Conservation (phyloP, 495 filamentous ascomycete genomes). For the Xanthoparmelia taractica region DNA sequence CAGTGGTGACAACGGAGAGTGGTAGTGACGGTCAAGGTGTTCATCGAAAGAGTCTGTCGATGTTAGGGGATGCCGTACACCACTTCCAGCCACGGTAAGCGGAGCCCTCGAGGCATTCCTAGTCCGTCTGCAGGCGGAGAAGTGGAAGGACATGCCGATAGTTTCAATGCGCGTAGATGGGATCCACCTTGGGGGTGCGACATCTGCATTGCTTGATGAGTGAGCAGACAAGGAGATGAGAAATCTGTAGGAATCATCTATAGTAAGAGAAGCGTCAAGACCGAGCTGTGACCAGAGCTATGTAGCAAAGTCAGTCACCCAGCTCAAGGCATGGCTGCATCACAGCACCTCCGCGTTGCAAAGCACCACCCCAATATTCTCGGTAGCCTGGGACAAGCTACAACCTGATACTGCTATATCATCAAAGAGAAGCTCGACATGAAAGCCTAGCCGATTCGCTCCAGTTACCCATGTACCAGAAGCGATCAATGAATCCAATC, state of each 20-base stretch:
- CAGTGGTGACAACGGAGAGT: not conserved
- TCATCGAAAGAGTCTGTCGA: not conserved
- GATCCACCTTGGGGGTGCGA: conserved; percentile 3
- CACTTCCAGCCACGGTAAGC: not conserved
- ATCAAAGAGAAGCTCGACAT: conserved; percentile 11
- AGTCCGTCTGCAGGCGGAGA: conserved; percentile 14
- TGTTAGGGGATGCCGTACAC: not conserved
- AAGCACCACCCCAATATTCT: conserved; percentile 12
- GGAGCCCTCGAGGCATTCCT: not conserved
- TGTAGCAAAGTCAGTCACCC: conserved; percentile 4
- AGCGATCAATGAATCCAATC: conserved; percentile 13
- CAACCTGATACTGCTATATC: conserved; percentile 1
- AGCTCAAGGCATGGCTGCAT: not conserved
- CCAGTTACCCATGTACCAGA: conserved; percentile 13
- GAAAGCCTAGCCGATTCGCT: conserved; percentile 7
- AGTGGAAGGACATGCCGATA: not conserved
- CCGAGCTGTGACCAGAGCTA: conserved; percentile 19
- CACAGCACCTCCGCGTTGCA: conserved; percentile 11
- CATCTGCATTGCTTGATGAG: not conserved
- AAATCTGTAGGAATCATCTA: not conserved
- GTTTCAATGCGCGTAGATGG: conserved; percentile 1
- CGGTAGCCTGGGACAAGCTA: not conserved
- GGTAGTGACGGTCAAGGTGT: not conserved
- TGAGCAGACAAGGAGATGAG: conserved; percentile 9
- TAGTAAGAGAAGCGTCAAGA: conserved; percentile 13